These are phyloP conservation scores for Spathaspora girioi DNA, from an alignment of 805 yeast species.

Conservation along the genomic window DNA sequence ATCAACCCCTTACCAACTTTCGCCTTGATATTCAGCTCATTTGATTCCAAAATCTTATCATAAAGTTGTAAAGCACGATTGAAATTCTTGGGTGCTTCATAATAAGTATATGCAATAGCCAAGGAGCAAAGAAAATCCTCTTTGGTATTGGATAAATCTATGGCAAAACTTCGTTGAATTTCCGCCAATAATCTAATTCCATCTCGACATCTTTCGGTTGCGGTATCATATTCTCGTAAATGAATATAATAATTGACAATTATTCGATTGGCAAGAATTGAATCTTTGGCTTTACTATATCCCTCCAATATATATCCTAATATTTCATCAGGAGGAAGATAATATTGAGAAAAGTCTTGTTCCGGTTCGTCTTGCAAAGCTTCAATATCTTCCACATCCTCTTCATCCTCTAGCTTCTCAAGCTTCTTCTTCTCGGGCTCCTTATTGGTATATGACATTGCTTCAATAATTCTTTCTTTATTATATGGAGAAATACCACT, in stretches of 20 bases:
- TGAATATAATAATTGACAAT: constrained; percentile 57
- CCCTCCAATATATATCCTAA: constrained; percentile 51
- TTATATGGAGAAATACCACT: constrained; percentile 70
- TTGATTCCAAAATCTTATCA: constrained; percentile 49
- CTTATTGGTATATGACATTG: constrained; percentile 10
- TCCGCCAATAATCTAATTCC: constrained; percentile 57
- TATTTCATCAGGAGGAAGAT: constrained; percentile 47
- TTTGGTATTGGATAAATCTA: constrained; percentile 47
- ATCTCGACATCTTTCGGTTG: constrained; percentile 54
- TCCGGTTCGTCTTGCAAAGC: constrained; percentile 12
- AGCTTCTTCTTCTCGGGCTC: constrained; percentile 11
- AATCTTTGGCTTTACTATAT: constrained; percentile 31
- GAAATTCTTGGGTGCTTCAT: constrained; percentile 88
- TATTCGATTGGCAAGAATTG: constrained; percentile 65
- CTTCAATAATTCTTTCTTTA: constrained; percentile 19
- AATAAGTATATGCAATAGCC: constrained; percentile 76
- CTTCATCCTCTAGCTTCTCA: constrained; percentile 10
- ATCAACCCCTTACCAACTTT: constrained; percentile 81
- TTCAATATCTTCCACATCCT: constrained; percentile 12
- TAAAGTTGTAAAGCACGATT: constrained; percentile 69
- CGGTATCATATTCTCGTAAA: constrained; percentile 59
- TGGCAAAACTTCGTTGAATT: constrained; percentile 43
- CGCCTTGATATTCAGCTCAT: constrained; percentile 53
- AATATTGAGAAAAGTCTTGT: constrained; percentile 5
- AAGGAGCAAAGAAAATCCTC: constrained; percentile 59